Evolutionary conservation across 805 yeast genomes (phyloP), one percentile per base, ranked within the genome.

Genomic region (Spathaspora girioi): DNA sequence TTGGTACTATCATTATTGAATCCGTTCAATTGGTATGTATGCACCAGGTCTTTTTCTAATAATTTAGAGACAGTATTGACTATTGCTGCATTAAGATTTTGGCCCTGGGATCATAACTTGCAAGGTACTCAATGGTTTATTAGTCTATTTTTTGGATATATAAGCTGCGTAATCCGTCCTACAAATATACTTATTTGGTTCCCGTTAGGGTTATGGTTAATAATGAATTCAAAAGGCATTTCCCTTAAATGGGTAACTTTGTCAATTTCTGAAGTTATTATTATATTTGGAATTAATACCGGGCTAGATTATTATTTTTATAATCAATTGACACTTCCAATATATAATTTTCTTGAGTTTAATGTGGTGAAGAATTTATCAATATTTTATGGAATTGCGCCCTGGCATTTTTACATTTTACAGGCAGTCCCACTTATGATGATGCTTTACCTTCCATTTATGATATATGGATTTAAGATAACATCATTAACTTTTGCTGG

Each of bases 21-120:
- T 45, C 83, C 87, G 2, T 93, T 90, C 77, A 90, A 91, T 64
- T 89, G 93, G 86, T 89, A 79, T 67, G 76, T 85, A 42, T 74
- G 82, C 40, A 85, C 96, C 1, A 77, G 99, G 55, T 83, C 97
- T 1, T 94, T 94, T 63, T 82, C 96, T 48, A 94, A 93, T 61
- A 81, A 87, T 17, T 72, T 91, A 47, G 99, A 94, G 65, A 78
- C 86, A 78, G 75, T 79, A 1, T 62, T 91, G 49, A 87, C 94
- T 0, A 73, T 84, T 0, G 67, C 81, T 8, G 91, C 91, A 0
- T 69, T 93, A 46, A 73, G 78, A 14, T 79, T 75, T 62, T 88
- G 96, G 96, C 85, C 90, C 14, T 83, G 87, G 87, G 65, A 71
- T 47, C 31, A 59, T 31, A 47, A 45, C 5, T 52, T 66, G 3